phyloP scores from a whole-genome alignment of 257 asterid genomes.

The Leonotis leonurus region DNA sequence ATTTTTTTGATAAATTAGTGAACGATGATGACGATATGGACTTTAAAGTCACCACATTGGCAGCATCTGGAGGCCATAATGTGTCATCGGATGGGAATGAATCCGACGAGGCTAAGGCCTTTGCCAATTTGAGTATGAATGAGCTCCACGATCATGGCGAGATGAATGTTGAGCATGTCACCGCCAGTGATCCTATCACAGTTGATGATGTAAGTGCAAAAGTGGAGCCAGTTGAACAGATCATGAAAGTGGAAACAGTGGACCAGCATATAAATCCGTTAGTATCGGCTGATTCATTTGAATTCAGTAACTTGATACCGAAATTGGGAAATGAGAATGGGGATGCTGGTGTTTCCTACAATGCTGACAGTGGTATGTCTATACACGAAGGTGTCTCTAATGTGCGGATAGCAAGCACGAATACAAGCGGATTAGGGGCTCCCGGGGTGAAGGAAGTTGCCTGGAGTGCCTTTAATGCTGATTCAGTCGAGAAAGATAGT shows the following conservation, averaged over 20 bases:
- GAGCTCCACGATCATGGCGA: slow-evolving; percentile 34
- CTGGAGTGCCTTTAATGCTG: slow-evolving; percentile 74
- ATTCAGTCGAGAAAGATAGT: slow-evolving; percentile 32
- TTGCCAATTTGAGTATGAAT: slow-evolving; percentile 54
- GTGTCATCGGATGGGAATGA: slow-evolving; percentile 39
- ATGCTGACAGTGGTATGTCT: slow-evolving; percentile 23
- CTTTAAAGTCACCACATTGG: slow-evolving; percentile 36
- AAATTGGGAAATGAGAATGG: slow-evolving; percentile 28
- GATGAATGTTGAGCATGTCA: slow-evolving; percentile 16
- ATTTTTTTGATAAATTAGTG: slow-evolving; percentile 89
- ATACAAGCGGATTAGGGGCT: slow-evolving; percentile 31
- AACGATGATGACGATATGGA: slow-evolving; percentile 60
- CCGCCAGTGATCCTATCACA: slow-evolving; percentile 7
- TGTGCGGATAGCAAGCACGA: slow-evolving; percentile 13
- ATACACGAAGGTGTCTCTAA: slow-evolving; percentile 21
- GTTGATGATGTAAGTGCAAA: slow-evolving; percentile 19
- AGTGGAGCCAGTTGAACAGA: slow-evolving; percentile 20
- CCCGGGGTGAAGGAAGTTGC: slow-evolving; percentile 76
- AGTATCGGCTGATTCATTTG: slow-evolving; percentile 31
- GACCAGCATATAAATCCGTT: slow-evolving; percentile 25
- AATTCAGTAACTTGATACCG: slow-evolving; percentile 26
- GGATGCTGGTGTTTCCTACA: slow-evolving; percentile 28
- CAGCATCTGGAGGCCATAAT: slow-evolving; percentile 20
- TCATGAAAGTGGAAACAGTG: slow-evolving; percentile 19
- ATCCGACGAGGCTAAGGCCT: slow-evolving; percentile 68